Base-by-base conservation (phyloP, 2,329 filamentous ascomycete species). In the Paradendryphiella salina region DNA sequence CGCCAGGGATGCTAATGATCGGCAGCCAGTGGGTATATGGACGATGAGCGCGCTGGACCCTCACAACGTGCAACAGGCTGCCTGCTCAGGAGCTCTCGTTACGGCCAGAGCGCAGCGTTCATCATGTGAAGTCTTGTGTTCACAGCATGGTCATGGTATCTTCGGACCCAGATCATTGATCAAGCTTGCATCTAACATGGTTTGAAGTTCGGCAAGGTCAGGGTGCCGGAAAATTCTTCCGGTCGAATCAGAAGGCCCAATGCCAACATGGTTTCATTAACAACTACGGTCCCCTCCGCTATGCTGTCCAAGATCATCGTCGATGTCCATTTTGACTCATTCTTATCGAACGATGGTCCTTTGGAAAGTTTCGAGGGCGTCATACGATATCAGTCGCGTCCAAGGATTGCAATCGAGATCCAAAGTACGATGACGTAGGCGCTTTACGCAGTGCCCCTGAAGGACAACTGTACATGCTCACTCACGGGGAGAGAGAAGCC, bases 1-100 rank as follows among this genome's bases (percentile, higher is more conserved):
- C 26, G 40, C 14, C 34, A 20, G 13, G 36, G 14, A 21, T 29
- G 41, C 59, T 44, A n/a, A 17, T 48, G 58, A 64, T 64, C 41
- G 9, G 14, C 28, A 20, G 10, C 8, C 17, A 26, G 20, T 26
- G n/a, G 42, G 26, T 57, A 51, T 60, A 55, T 56, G 54, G 23
- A 15, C 32, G 17, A 36, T 13, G 20, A 36, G 34, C 17, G 9
- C 34, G 20, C 7, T 11, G 13, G 17, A 13, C 13, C 23, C 36
- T 15, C 5, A n/a, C 36, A 6, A 13, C 13, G n/a, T 14, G 20
- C 21, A 7, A 14, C 14, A 26, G 13, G 13, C 44, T 42, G n/a
- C 1, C 6, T 15, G n/a, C 31, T 33, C 31, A 26, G 23, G 23
- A 14, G n/a, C 26, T 23, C 21, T 18, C 15, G 23, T 31, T n/a